phyloP scores from a whole-genome alignment of 306 rosid species.

The Urtica urens region DNA sequence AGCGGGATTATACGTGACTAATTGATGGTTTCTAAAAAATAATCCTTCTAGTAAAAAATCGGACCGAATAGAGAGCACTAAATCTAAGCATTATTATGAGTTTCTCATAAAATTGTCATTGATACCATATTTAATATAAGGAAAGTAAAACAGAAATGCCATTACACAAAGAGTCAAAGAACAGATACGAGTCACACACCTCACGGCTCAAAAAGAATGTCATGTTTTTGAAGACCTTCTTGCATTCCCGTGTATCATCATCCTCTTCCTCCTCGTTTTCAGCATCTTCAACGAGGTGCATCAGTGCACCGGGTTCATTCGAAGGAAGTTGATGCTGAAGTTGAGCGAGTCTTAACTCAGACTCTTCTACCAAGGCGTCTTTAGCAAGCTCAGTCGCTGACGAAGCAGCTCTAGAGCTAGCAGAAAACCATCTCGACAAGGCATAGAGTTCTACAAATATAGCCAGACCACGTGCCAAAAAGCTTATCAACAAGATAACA shows the following conservation, averaged over 20 bases:
- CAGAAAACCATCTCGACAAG: slow-evolving; percentile 51
- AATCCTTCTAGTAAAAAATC: too few species aligned
- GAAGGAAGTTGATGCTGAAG: slow-evolving; percentile 89
- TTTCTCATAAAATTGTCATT: too few species aligned
- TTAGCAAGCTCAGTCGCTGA: slow-evolving; percentile 34
- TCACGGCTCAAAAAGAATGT: slow-evolving; percentile 87
- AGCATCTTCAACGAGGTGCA: slow-evolving; percentile 63
- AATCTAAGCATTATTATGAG: too few species aligned
- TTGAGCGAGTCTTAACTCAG: slow-evolving; percentile 82
- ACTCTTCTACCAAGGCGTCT: slow-evolving; percentile 27
- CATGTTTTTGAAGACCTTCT: slow-evolving; percentile 60
- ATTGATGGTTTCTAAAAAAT: too few species aligned
- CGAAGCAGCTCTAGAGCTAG: slow-evolving; percentile 27
- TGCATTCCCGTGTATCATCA: slow-evolving; percentile 60
- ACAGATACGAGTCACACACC: slow-evolving; percentile 34
- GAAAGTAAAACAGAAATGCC: background rate
- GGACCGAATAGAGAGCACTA: too few species aligned
- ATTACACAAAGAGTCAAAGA: background rate
- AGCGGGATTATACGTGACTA: too few species aligned
- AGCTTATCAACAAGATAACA: background rate
- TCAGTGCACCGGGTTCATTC: slow-evolving; percentile 78
- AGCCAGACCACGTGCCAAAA: too few species aligned
- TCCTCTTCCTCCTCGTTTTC: slow-evolving; percentile 58
- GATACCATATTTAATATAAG: too few species aligned
- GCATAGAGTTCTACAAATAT: slow-evolving; percentile 64